phyloP scores from a whole-genome alignment of 176 grass and related monocot species.

The Raddia guianensis region DNA sequence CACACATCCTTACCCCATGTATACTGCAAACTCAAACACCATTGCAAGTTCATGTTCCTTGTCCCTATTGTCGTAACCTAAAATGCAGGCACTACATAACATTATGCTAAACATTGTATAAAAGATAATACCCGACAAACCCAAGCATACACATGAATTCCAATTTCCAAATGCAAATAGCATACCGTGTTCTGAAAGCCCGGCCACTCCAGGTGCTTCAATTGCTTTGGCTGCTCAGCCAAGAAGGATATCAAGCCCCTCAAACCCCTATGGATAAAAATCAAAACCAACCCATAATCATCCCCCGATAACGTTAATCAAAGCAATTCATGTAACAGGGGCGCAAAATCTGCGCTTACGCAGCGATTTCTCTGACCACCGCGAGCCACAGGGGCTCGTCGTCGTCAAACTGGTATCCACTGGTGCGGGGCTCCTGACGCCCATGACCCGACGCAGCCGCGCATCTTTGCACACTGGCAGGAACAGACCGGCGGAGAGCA shows the following conservation, averaged over 20 bases:
- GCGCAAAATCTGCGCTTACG: conserved; percentile 31
- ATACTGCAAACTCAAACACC: neutral
- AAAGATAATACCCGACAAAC: neutral
- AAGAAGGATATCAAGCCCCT: conserved; percentile 70
- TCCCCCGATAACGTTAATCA: neutral
- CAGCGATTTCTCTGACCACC: conserved; percentile 39
- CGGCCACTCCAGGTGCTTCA: conserved; percentile 94
- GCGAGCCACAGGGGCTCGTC: conserved; percentile 49
- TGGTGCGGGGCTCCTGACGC: conserved; percentile 4
- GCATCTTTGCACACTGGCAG: neutral
- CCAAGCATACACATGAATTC: neutral
- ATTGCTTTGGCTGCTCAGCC: conserved; percentile 76
- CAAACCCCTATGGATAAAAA: conserved; percentile 54
- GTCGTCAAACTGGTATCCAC: conserved; percentile 43
- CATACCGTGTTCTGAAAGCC: conserved; percentile 73
- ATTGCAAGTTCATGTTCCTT: neutral
- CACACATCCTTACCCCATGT: neutral
- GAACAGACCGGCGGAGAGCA: conserved; percentile 1
- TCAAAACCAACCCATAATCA: neutral
- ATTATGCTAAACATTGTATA: neutral
- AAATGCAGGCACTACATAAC: neutral
- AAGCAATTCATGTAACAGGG: neutral
- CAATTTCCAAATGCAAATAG: neutral
- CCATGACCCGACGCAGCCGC: conserved; percentile 11
- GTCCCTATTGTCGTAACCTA: neutral